These are phyloP conservation scores for Candida multigemmis DNA, from an alignment of 805 yeast species.

Conservation along the genomic window DNA sequence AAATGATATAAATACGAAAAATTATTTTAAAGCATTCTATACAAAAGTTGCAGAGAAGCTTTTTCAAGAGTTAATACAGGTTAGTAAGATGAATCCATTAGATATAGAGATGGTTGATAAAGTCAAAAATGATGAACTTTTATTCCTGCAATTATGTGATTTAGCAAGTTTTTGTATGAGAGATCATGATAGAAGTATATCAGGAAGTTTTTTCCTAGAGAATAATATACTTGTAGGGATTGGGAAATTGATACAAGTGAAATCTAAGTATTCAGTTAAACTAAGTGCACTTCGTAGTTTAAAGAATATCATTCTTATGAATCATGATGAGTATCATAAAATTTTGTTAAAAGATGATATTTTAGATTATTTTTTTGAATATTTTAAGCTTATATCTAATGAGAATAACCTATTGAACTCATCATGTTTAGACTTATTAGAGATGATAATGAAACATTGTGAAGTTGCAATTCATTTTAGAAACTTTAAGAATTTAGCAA, in stretches of 20 bases:
- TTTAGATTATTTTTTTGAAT: slow-evolving; percentile 38
- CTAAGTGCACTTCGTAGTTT: slow-evolving; percentile 64
- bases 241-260: slow-evolving; percentile 33
- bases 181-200: slow-evolving; percentile 49
- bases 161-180: slow-evolving; percentile 57
- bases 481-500: slow-evolving; percentile 20
- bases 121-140: slow-evolving; percentile 24
- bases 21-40: slow-evolving; percentile 55
- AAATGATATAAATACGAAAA: slow-evolving; percentile 26
- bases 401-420: slow-evolving; percentile 65
- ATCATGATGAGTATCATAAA: slow-evolving; percentile 53
- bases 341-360: slow-evolving; percentile 49
- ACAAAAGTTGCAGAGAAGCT: slow-evolving; percentile 48
- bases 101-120: slow-evolving; percentile 1
- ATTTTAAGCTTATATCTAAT: slow-evolving; percentile 38
- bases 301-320: slow-evolving; percentile 49
- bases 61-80: slow-evolving; percentile 39
- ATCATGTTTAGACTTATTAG: slow-evolving; percentile 62
- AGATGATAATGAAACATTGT: slow-evolving; percentile 24
- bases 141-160: slow-evolving; percentile 59
- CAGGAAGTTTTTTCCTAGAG: slow-evolving; percentile 57
- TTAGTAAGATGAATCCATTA: slow-evolving; percentile 9
- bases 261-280: slow-evolving; percentile 43
- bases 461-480: slow-evolving; percentile 8
- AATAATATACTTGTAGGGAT: slow-evolving; percentile 52